Percentiles rank a stretch among this genome's conserved stretches.
Evolutionary conservation across 179 eudicot genomes (phyloP).

Genomic region (Gypsophila paniculata): DNA sequence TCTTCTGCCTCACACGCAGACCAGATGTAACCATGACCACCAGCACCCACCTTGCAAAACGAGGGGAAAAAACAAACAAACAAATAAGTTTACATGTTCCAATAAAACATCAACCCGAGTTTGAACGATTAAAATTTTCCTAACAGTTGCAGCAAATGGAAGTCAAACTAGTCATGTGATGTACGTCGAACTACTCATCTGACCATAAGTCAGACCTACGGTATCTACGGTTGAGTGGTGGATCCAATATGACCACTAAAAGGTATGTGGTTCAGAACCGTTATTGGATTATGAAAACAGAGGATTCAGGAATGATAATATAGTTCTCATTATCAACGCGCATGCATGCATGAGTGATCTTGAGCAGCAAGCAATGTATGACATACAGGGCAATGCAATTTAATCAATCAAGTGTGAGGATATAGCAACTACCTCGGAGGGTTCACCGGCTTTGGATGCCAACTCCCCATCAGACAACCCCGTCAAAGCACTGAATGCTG

Average conservation of each 20-base stretch:
- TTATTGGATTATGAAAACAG: background rate
- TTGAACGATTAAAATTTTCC: background rate
- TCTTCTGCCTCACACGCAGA: conserved; percentile 75
- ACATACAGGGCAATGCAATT: background rate
- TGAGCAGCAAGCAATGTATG: background rate
- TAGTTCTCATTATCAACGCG: background rate
- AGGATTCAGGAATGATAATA: background rate
- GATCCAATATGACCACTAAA: conserved; percentile 2
- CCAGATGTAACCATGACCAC: conserved; percentile 92
- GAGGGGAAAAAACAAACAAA: background rate
- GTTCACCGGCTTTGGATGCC: conserved; percentile 41
- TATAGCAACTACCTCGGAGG: conserved; percentile 53
- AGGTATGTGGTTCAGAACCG: background rate
- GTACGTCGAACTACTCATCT: background rate
- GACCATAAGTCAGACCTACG: background rate
- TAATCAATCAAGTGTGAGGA: conserved; percentile 11
- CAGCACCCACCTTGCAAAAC: conserved; percentile 63
- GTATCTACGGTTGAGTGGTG: background rate
- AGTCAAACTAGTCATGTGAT: background rate
- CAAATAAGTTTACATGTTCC: conserved; percentile 6
- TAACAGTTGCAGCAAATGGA: background rate
- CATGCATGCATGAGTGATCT: background rate
- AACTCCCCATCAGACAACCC: conserved; percentile 46
- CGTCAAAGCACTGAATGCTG: conserved; percentile 41
- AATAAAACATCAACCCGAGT: background rate